A percentile compares a stretch with the other conserved stretches of the same genome.
Evolutionary conservation across 2,329 filamentous ascomycete species (phyloP).

Genomic region (Podosphaera aphanis): DNA sequence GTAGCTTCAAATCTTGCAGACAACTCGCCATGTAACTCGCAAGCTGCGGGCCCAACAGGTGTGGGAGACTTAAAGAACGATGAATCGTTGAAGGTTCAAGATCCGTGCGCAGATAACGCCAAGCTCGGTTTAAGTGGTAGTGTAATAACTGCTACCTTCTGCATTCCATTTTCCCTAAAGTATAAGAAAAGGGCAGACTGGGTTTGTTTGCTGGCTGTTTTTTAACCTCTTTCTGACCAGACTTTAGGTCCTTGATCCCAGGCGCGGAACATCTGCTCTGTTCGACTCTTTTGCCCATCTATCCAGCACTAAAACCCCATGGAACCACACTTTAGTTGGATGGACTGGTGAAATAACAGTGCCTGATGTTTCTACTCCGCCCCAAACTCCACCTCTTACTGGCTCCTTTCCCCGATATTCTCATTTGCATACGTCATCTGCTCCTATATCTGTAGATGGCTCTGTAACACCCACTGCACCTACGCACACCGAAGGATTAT

Average conservation of each 20-base stretch:
- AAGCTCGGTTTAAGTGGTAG: constrained; percentile 36
- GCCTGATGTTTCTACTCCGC: constrained; percentile 23
- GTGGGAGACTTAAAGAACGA: background rate
- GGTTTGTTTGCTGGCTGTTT: constrained; percentile 22
- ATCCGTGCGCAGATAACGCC: constrained; percentile 28
- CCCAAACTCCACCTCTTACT: constrained; percentile 24
- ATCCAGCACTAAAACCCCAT: constrained; percentile 58
- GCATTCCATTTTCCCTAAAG: constrained; percentile 33
- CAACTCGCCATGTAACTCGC: background rate
- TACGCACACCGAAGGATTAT: constrained; percentile 42
- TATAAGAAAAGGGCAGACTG: constrained; percentile 36
- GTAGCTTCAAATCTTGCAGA: background rate
- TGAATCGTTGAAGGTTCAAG: constrained; percentile 20
- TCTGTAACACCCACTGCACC: constrained; percentile 30
- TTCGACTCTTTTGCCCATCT: constrained; percentile 81
- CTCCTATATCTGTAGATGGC: constrained; percentile 52
- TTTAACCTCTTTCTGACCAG: constrained; percentile 6
- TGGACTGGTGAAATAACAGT: constrained; percentile 77
- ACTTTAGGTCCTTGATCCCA: constrained; percentile 44
- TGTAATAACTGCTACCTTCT: constrained; percentile 42
- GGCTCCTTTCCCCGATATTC: constrained; percentile 22
- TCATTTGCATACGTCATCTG: constrained; percentile 50
- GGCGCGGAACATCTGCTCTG: constrained; percentile 71
- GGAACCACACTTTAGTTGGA: constrained; percentile 80
- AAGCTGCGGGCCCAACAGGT: background rate